These are phyloP conservation scores for Blakeslea trispora DNA, from an alignment of 371 early-diverging fungal species.

Conservation along the genomic window DNA sequence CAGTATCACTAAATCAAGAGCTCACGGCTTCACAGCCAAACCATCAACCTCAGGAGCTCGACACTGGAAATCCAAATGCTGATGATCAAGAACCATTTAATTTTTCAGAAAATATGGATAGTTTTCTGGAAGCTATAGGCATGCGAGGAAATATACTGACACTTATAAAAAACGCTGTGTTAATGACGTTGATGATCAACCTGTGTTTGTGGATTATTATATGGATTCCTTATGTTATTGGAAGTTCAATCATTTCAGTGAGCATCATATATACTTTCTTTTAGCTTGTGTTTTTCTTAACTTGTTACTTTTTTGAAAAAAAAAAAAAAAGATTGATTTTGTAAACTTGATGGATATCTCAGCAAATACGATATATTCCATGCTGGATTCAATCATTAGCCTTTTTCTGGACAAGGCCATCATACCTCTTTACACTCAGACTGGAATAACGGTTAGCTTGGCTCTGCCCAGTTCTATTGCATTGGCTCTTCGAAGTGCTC, in stretches of 20 bases:
- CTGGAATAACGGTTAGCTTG: not conserved
- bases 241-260: conserved; percentile 51
- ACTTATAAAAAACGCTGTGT: conserved; percentile 71
- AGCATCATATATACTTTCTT: conserved; percentile 41
- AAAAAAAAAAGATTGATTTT: not conserved
- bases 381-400: conserved; percentile 56
- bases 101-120: conserved; percentile 70
- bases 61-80: not conserved
- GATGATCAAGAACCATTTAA: conserved; percentile 29
- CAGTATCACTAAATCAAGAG: no score
- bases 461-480: not conserved
- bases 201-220: conserved; percentile 69
- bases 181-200: conserved; percentile 72
- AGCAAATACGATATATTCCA: conserved; percentile 39
- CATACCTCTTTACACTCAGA: conserved; percentile 1
- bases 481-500: not conserved
- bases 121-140: conserved; percentile 84
- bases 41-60: no score
- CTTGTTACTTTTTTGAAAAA: conserved; percentile 10
- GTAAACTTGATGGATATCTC: conserved; percentile 34
- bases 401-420: conserved; percentile 41
- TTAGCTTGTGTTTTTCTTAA: conserved; percentile 29
- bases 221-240: conserved; percentile 77
- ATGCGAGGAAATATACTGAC: conserved; percentile 76
- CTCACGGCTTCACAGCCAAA: no score